Evolutionary conservation across 495 filamentous ascomycete species (phyloP).

Genomic region (Penicillium atrosanguineum): DNA sequence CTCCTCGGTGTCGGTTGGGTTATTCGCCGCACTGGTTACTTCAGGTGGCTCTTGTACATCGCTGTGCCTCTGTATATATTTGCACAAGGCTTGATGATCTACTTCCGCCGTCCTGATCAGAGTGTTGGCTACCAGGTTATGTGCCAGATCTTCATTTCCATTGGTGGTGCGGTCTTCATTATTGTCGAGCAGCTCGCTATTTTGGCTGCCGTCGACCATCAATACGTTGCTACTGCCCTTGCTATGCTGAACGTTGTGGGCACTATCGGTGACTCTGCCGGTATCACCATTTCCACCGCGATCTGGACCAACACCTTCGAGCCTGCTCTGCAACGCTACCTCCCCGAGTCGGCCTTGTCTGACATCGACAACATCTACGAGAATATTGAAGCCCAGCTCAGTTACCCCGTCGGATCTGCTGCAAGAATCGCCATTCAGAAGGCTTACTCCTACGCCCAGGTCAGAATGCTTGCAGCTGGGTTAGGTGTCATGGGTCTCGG

Average conservation of each 20-base stretch:
- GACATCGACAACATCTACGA: constrained; percentile 51
- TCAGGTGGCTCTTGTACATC: constrained; percentile 53
- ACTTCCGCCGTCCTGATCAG: constrained; percentile 57
- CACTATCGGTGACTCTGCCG: constrained; percentile 62
- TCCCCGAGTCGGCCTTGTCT: constrained; percentile 44
- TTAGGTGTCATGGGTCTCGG: constrained; percentile 42
- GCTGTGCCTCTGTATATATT: constrained; percentile 59
- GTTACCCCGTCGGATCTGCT: constrained; percentile 45
- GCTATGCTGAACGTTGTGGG: constrained; percentile 60
- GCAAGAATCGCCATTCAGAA: constrained; percentile 48
- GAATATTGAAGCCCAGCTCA: constrained; percentile 43
- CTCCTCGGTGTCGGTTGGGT: constrained; percentile 44
- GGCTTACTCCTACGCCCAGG: constrained; percentile 55
- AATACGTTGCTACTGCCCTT: constrained; percentile 63
- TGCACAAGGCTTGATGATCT: constrained; percentile 55
- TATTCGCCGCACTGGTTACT: constrained; percentile 53
- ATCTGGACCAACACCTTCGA: constrained; percentile 65
- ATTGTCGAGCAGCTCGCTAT: constrained; percentile 64
- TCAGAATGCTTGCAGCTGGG: constrained; percentile 49
- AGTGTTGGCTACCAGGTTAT: constrained; percentile 64
- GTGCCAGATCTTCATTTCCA: constrained; percentile 69
- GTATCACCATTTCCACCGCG: constrained; percentile 55
- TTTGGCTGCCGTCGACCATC: constrained; percentile 61
- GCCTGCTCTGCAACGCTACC: constrained; percentile 43
- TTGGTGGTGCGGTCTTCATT: constrained; percentile 55